Base-by-base conservation (phyloP, 163 green algal species). In the Coccomyxa subellipsoidea region DNA sequence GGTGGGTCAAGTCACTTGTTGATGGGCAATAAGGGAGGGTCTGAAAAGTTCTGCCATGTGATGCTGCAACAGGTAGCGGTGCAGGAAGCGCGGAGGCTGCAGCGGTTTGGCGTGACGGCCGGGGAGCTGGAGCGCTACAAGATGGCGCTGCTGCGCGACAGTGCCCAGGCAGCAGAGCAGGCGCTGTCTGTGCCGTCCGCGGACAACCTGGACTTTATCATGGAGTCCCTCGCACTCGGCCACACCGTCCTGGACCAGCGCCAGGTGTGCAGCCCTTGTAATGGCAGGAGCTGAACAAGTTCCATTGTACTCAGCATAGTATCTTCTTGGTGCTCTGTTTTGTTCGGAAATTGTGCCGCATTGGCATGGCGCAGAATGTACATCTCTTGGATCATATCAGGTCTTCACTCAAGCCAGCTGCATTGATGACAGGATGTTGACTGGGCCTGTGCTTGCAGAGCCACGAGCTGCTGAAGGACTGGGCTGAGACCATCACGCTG, bases 161-260 rank as follows among this genome's bases (percentile, higher is more conserved):
- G 84, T 69, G 82, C 88, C 80, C 91, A 96, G 86, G 82, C 94
- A 73, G 90, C 91, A 7, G 87, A 93, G 84, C 88, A 93, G 86
- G 84, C 88, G 37, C 91, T 90, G 69, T 90, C 54, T 76, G 90
- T 98, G 40, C 91, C 93, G 66, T 92, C 80, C 54, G 77, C 96
- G 38, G 94, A 99, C 89, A 98, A 94, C 71, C 92, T 99, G 70
- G 96, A 99, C 82, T 99, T 98, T 86, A 88, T 98, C 73, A 99
- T 99, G 96, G 96, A 99, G 90, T 94, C 82, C 80, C 88, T 98
- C 75, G 96, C 96, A 23, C 93, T 98, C 72, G 95, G 94, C 12
- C 94, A 98, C 92, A 94, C 89, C 9, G 90, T 98, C 38, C 94
- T 98, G 88, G 91, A 94, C 59, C 95, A 97, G 84, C 82, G 82